A percentile compares a stretch with the other conserved stretches of the same genome.
Conservation (phyloP, 495 filamentous ascomycete genomes). For the Neurospora discreta region DNA sequence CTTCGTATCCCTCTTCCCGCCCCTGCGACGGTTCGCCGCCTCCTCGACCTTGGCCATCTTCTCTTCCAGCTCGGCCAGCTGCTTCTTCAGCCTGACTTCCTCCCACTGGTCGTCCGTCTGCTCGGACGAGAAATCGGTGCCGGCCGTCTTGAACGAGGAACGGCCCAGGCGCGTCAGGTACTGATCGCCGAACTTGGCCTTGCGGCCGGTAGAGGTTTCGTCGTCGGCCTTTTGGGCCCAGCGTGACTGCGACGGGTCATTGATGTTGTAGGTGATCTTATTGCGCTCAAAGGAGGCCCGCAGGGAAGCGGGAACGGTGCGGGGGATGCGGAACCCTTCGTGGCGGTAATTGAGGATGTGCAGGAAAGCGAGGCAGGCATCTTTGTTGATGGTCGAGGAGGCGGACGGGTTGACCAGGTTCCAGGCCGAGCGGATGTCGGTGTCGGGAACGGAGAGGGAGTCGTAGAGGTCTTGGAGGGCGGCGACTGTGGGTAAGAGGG, state of each 20-base stretch:
- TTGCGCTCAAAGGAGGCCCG: slow-evolving; percentile 86
- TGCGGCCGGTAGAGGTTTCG: slow-evolving; percentile 68
- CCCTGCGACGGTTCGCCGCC: slow-evolving; percentile 43
- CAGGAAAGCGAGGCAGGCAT: slow-evolving; percentile 85
- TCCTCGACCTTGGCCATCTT: slow-evolving; percentile 70
- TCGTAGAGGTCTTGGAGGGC: slow-evolving; percentile 77
- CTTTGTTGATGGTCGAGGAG: slow-evolving; percentile 72
- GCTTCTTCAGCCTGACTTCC: slow-evolving; percentile 86
- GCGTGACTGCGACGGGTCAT: slow-evolving; percentile 48
- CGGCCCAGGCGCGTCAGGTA: slow-evolving; percentile 81
- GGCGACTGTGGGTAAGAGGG: slow-evolving; percentile 42
- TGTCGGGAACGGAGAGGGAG: slow-evolving; percentile 89
- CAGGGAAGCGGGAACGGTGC: slow-evolving; percentile 81
- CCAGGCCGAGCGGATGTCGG: slow-evolving; percentile 88
- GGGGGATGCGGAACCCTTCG: slow-evolving; percentile 88
- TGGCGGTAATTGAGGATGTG: slow-evolving; percentile 92
- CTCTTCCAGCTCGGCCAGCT: slow-evolving; percentile 74
- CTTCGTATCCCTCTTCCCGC: slow-evolving; percentile 51
- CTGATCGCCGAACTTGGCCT: slow-evolving; percentile 92
- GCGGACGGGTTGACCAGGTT: slow-evolving; percentile 91
- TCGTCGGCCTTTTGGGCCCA: slow-evolving; percentile 64
- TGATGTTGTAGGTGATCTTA: slow-evolving; percentile 89
- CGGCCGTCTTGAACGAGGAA: slow-evolving; percentile 64
- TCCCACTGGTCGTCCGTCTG: slow-evolving; percentile 82
- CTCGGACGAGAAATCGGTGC: slow-evolving; percentile 66